Evolutionary conservation across 371 early-diverging fungal species (phyloP).

Genomic region (Nematocida ironsii): DNA sequence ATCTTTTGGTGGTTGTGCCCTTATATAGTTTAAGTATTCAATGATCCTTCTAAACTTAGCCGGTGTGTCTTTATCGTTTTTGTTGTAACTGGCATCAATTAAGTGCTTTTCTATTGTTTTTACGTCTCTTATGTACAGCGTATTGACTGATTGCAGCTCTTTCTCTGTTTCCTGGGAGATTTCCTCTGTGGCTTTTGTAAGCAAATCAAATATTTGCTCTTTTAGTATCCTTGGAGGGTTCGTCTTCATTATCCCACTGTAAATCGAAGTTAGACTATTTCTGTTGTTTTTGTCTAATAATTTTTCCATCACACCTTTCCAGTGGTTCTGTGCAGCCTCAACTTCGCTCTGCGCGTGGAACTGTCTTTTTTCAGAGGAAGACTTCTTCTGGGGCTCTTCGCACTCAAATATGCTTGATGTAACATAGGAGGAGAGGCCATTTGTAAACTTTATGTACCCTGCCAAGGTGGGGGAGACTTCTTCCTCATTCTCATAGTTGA

Average conservation of each 20-base stretch:
- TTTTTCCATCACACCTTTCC: conserved; percentile 8
- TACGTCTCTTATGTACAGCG: conserved; percentile 41
- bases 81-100: conserved; percentile 51
- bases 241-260: conserved; percentile 13
- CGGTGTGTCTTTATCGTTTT: conserved; percentile 21
- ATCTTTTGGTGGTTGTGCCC: neutral
- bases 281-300: conserved; percentile 2
- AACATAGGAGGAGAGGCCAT: conserved; percentile 41
- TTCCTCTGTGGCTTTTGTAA: neutral
- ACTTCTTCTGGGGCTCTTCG: neutral
- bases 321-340: conserved; percentile 15
- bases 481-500: conserved; percentile 22
- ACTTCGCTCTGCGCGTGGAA: conserved; percentile 25
- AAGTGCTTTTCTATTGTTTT: conserved; percentile 43
- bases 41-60: conserved; percentile 48
- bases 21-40: conserved; percentile 49
- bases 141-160: neutral
- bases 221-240: conserved; percentile 3
- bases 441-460: conserved; percentile 47
- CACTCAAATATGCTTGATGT: conserved; percentile 18
- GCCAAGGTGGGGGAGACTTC: conserved; percentile 22
- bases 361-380: neutral
- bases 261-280: conserved; percentile 3
- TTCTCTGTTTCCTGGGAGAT: conserved; percentile 20
- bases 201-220: conserved; percentile 30